Conservation (phyloP, 2,329 filamentous ascomycete species). For the Corynespora cassiicola region DNA sequence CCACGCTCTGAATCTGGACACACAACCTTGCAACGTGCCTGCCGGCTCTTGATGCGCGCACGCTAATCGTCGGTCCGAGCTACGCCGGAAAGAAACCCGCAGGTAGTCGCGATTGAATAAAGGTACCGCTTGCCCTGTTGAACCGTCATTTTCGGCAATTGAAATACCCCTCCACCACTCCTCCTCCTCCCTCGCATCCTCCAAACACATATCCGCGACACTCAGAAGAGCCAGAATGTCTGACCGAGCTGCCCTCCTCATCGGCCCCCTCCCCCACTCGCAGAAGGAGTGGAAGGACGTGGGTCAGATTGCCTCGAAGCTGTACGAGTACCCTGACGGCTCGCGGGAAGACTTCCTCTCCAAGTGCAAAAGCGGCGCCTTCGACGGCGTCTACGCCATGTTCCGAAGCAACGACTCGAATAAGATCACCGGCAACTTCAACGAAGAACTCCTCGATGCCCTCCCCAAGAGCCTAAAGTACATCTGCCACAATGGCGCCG, state of each 20-base stretch:
- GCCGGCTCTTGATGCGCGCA: slow-evolving; percentile 2
- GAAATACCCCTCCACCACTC: too few species aligned
- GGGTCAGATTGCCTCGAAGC: slow-evolving; percentile 37
- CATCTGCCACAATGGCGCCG: slow-evolving; percentile 59
- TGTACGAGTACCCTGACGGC: slow-evolving; percentile 61
- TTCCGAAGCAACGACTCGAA: slow-evolving; percentile 66
- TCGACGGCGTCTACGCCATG: slow-evolving; percentile 62
- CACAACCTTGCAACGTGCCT: too few species aligned
- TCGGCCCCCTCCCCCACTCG: slow-evolving; percentile 53
- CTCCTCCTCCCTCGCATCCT: too few species aligned
- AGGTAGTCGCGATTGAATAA: too few species aligned
- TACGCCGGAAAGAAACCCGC: slow-evolving; percentile 22
- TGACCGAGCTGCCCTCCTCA: slow-evolving; percentile 50
- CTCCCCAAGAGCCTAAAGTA: slow-evolving; percentile 52
- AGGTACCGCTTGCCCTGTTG: too few species aligned
- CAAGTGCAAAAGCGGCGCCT: slow-evolving; percentile 61
- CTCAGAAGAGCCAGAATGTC: slow-evolving; percentile 25
- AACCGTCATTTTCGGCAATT: too few species aligned
- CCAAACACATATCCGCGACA: too few species aligned
- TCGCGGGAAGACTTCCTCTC: slow-evolving; percentile 62
- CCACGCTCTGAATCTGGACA: slow-evolving; percentile 8
- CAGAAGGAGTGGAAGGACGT: slow-evolving; percentile 54
- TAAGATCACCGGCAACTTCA: slow-evolving; percentile 55
- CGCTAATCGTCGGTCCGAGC: slow-evolving; percentile 25
- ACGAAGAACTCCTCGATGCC: slow-evolving; percentile 51